Evolutionary conservation across 2,329 filamentous ascomycete species (phyloP).

Genomic region (Epichloe uncinata): DNA sequence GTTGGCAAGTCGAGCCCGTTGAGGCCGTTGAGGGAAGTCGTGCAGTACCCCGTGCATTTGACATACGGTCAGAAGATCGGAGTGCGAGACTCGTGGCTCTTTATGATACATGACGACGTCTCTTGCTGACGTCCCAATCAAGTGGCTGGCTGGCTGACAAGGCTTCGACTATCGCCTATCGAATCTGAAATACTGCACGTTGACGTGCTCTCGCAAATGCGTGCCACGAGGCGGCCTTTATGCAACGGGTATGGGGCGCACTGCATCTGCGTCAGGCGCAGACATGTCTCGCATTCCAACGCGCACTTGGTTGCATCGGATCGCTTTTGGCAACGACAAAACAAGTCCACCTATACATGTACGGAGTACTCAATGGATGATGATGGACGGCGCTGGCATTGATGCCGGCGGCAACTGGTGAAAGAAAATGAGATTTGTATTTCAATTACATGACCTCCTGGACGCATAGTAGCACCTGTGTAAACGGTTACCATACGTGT

Average conservation of each 20-base stretch:
- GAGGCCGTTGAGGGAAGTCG: too few species aligned
- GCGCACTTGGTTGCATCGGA: neutral
- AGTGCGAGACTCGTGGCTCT: too few species aligned
- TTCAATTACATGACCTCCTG: neutral
- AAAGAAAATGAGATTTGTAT: neutral
- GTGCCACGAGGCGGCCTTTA: neutral
- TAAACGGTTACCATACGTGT: neutral
- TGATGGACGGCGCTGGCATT: neutral
- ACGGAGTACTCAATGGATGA: neutral
- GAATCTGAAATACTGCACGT: too few species aligned
- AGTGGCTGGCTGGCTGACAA: too few species aligned
- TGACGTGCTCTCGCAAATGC: neutral
- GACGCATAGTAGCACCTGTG: neutral
- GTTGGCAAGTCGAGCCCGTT: too few species aligned
- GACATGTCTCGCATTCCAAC: slow-evolving; percentile 11
- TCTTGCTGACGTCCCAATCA: too few species aligned
- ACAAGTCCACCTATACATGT: neutral
- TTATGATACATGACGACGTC: too few species aligned
- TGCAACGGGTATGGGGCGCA: neutral
- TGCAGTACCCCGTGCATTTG: too few species aligned
- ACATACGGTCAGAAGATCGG: too few species aligned
- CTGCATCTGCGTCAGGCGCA: neutral
- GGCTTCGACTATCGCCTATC: too few species aligned
- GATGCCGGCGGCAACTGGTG: too few species aligned
- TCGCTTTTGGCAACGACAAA: neutral